Conservation (phyloP, 169 alveolate genomes). For the Plasmodium billcollinsi region DNA sequence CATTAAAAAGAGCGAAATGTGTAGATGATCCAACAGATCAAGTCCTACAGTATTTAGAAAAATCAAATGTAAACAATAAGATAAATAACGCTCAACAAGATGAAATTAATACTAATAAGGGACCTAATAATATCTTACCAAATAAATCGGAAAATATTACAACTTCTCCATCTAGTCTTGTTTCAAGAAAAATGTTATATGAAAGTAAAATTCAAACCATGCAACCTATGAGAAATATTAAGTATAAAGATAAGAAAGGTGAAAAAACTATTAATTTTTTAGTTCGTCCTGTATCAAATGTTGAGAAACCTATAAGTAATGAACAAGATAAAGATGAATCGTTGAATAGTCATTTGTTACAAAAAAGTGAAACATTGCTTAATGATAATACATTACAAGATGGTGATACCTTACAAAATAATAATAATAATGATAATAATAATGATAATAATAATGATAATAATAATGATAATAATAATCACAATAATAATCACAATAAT, state of each 20-base stretch:
- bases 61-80: not conserved
- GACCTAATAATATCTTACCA: not conserved
- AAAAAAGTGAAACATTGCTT: no score
- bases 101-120: not conserved
- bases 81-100: not conserved
- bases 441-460: not conserved
- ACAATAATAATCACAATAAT: not conserved
- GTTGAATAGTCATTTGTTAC: no score
- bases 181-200: slow-evolving; percentile 38
- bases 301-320: not conserved
- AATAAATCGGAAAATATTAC: not conserved
- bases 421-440: not conserved
- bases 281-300: slow-evolving; percentile 45
- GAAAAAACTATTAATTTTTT: slow-evolving; percentile 67
- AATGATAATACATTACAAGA: no score
- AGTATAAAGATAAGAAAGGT: slow-evolving; percentile 69
- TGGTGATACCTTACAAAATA: no score
- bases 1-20: slow-evolving; percentile 48
- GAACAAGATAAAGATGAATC: not conserved
- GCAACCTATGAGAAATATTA: slow-evolving; percentile 75
- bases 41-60: not conserved
- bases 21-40: slow-evolving; percentile 18
- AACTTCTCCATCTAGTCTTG: not conserved
- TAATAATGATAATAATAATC: not conserved
- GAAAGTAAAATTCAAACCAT: slow-evolving; percentile 65